A percentile compares a stretch with the other conserved stretches of the same genome.
phyloP scores from a whole-genome alignment of 2,329 filamentous ascomycete genomes.

The Fusarium gaditjirri region DNA sequence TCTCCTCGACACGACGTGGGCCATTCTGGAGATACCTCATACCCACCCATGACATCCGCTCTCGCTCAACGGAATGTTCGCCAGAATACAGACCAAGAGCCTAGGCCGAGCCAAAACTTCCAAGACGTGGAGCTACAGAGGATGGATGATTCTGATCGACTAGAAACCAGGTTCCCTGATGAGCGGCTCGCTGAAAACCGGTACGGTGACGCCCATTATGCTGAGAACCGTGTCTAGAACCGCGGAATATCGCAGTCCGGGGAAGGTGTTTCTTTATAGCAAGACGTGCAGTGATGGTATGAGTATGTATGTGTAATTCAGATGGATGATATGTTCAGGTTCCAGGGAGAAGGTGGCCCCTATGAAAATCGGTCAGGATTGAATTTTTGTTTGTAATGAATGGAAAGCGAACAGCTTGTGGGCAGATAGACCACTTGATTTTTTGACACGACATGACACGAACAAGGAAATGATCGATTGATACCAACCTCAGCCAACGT shows the following conservation, averaged over 20 bases:
- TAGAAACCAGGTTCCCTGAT: slow-evolving; percentile 25
- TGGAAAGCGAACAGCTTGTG: slow-evolving; percentile 12
- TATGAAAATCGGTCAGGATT: background rate
- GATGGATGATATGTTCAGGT: slow-evolving; percentile 10
- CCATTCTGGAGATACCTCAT: slow-evolving; percentile 44
- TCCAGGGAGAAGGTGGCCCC: background rate
- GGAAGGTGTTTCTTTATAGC: background rate
- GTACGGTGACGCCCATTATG: slow-evolving; percentile 12
- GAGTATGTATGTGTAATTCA: slow-evolving; percentile 17
- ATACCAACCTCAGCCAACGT: background rate
- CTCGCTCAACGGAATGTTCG: slow-evolving; percentile 37
- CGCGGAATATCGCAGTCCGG: background rate
- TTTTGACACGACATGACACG: slow-evolving; percentile 33
- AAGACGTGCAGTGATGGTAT: background rate
- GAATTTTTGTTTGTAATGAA: slow-evolving; percentile 14
- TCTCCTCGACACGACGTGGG: slow-evolving; percentile 33
- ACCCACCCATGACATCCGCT: slow-evolving; percentile 39
- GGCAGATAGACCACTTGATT: slow-evolving; percentile 27
- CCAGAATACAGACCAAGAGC: slow-evolving; percentile 19
- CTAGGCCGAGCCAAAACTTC: slow-evolving; percentile 37
- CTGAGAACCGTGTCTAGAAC: slow-evolving; percentile 10
- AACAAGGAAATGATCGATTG: slow-evolving; percentile 31
- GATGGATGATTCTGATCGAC: slow-evolving; percentile 30
- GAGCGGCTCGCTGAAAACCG: slow-evolving; percentile 12
- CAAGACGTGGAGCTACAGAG: slow-evolving; percentile 49